Percentiles rank a stretch among this genome's conserved stretches.
Conservation (phyloP, 306 rosid species). For the Pachyrhizus erosus region DNA sequence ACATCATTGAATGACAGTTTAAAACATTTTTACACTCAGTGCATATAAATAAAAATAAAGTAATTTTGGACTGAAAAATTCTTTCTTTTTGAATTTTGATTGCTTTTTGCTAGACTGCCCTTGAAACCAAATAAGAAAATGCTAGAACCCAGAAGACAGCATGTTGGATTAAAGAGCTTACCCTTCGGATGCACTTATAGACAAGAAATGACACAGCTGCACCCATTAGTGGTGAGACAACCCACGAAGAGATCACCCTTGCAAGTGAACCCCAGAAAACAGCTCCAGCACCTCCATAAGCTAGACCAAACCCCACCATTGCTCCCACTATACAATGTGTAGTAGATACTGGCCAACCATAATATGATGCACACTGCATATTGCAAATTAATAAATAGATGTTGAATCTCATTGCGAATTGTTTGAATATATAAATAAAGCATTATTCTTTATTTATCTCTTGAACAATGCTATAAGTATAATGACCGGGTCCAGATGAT, state of each 20-base stretch:
- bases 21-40: neutral
- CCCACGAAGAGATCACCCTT: slow-evolving; percentile 90
- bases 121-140: neutral
- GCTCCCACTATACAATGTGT: slow-evolving; percentile 99
- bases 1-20: neutral
- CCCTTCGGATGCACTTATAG: slow-evolving; percentile 95
- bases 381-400: slow-evolving; percentile 25
- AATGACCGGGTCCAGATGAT: neutral
- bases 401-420: slow-evolving; percentile 22
- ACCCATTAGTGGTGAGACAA: slow-evolving; percentile 89
- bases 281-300: slow-evolving; percentile 87
- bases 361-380: slow-evolving; percentile 84
- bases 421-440: slow-evolving; percentile 15
- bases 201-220: slow-evolving; percentile 91
- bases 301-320: slow-evolving; percentile 96
- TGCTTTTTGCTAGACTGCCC: neutral
- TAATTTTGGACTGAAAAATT: neutral
- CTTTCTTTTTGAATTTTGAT: neutral
- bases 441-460: neutral
- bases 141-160: neutral
- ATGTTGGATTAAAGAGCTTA: slow-evolving; percentile 50
- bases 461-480: neutral
- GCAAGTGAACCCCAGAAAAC: slow-evolving; percentile 98
- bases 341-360: slow-evolving; percentile 96
- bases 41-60: neutral